Conservation (phyloP, 345 rosid genomes). For the Eucalyptus victrix region DNA sequence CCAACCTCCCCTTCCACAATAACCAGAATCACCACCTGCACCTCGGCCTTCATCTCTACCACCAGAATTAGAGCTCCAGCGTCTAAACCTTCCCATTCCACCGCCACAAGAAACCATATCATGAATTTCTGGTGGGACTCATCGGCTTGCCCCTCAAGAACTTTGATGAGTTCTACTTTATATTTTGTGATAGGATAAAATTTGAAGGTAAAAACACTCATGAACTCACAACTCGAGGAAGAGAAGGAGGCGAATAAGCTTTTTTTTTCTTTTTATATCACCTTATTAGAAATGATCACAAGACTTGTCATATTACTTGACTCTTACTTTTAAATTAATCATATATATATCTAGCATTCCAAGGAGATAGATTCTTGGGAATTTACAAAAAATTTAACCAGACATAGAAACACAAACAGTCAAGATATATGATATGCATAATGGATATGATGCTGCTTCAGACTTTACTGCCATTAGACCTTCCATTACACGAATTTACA, state of each 20-base stretch:
- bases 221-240: neutral
- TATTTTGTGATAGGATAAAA: constrained; percentile 13
- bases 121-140: constrained; percentile 70
- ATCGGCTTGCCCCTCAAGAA: constrained; percentile 80
- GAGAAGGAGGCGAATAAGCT: neutral
- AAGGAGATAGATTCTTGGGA: neutral
- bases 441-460: neutral
- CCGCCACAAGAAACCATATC: constrained; percentile 77
- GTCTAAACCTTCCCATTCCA: constrained; percentile 55
- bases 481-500: neutral
- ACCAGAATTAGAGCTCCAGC: constrained; percentile 56
- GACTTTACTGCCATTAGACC: neutral
- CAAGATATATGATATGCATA: too few relatives aligned
- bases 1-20: constrained; percentile 37
- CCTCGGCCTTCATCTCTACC: constrained; percentile 55
- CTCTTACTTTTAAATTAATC: neutral
- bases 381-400: neutral
- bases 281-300: neutral
- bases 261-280: too few relatives aligned
- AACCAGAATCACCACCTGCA: constrained; percentile 21
- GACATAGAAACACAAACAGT: neutral
- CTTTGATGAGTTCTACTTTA: constrained; percentile 65
- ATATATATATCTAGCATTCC: too few relatives aligned
- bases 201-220: neutral
- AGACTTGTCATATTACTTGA: neutral